Evolutionary conservation across 371 early-diverging fungal genomes (phyloP).

Genomic region (Mucor saturninus): DNA sequence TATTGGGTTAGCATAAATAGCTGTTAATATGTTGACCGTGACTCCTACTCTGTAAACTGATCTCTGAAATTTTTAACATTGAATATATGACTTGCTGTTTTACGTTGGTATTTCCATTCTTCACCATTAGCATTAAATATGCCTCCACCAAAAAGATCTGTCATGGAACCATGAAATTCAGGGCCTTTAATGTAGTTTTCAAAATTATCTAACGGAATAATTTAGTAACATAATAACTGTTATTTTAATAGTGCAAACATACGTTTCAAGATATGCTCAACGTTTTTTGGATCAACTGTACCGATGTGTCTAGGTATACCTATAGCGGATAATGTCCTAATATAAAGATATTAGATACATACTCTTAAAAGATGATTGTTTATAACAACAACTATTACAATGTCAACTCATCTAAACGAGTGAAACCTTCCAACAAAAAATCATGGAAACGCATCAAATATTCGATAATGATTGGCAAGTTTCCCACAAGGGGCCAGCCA

Average conservation of each 20-base stretch:
- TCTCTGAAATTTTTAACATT: conserved; percentile 59
- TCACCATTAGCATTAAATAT: conserved; percentile 53
- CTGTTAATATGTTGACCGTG: no score
- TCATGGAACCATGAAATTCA: conserved; percentile 27
- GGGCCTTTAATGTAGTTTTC: conserved; percentile 44
- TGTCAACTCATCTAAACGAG: conserved; percentile 18
- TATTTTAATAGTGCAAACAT: conserved; percentile 6
- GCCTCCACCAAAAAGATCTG: conserved; percentile 37
- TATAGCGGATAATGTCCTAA: conserved; percentile 24
- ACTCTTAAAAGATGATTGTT: neutral
- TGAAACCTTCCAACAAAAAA: conserved; percentile 25
- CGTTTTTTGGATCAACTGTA: conserved; percentile 36
- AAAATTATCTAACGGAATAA: conserved; percentile 25
- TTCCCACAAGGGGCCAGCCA: conserved; percentile 31
- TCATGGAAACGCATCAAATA: conserved; percentile 23
- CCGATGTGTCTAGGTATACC: conserved; percentile 26
- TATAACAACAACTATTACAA: conserved; percentile 17
- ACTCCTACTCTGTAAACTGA: conserved; percentile 47
- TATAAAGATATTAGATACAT: neutral
- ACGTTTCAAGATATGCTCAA: conserved; percentile 42
- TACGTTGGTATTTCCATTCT: conserved; percentile 47
- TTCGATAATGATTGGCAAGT: conserved; percentile 22
- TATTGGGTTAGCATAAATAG: no score
- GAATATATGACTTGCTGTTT: conserved; percentile 56
- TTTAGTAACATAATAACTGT: neutral